Evolutionary conservation across 352 stramenopile species (phyloP).

Genomic region (Phytophthora fragariae): DNA sequence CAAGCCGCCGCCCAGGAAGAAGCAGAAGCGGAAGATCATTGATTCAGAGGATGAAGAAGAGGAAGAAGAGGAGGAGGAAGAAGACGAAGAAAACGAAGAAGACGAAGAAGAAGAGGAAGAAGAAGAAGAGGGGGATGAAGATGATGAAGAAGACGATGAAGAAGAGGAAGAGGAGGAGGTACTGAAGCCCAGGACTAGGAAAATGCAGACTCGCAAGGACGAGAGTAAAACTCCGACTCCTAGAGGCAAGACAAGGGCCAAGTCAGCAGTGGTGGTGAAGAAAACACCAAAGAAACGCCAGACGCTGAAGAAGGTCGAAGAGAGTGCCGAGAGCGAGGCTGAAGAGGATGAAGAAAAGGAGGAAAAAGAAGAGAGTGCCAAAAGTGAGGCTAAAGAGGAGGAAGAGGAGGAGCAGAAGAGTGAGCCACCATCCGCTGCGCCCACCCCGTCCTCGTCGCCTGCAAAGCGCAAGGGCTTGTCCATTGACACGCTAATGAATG

Average conservation of each 20-base stretch:
- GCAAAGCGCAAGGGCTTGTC: constrained; percentile 59
- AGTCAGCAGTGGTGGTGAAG: constrained; percentile 22
- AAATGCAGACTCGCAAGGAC: constrained; percentile 27
- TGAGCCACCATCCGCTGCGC: constrained; percentile 31
- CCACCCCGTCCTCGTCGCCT: constrained; percentile 49
- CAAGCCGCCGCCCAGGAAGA: constrained; percentile 38
- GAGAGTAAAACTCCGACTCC: constrained; percentile 31
- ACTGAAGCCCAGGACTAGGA: constrained; percentile 26
- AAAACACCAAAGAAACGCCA: constrained; percentile 33
- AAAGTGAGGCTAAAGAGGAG: constrained; percentile 18
- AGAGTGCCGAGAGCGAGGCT: constrained; percentile 34
- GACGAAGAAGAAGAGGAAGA: constrained; percentile 29
- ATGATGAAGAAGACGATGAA: constrained; percentile 19
- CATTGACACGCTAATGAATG: constrained; percentile 67
- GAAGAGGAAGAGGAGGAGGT: constrained; percentile 24
- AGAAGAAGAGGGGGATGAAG: constrained; percentile 35
- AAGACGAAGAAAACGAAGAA: constrained; percentile 34
- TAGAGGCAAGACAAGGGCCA: constrained; percentile 38
- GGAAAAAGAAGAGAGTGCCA: constrained; percentile 21
- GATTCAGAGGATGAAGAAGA: constrained; percentile 48
- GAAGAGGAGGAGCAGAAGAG: constrained; percentile 36
- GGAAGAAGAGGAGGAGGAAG: constrained; percentile 33
- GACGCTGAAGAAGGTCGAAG: constrained; percentile 33
- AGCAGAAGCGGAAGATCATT: constrained; percentile 47
- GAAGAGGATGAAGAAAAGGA: constrained; percentile 27